These are phyloP conservation scores for Oryza nivara DNA, from an alignment of 176 grass and related monocot species.

Conservation along the genomic window DNA sequence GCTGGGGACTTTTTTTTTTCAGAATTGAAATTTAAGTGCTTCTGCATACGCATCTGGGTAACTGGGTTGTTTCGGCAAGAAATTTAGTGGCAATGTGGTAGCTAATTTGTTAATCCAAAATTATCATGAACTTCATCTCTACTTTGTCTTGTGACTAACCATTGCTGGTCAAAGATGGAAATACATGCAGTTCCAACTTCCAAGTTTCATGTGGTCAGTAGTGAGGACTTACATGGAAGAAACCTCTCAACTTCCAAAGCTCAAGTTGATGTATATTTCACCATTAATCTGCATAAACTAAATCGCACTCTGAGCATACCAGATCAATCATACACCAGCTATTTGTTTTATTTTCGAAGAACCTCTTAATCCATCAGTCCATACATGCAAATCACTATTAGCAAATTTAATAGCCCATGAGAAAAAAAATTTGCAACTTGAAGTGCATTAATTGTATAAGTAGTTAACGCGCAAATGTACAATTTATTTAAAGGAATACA, in stretches of 20 bases:
- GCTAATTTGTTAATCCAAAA: not conserved
- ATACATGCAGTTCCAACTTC: not conserved
- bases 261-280: constrained; percentile 9
- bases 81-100: not conserved
- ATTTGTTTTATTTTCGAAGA: not conserved
- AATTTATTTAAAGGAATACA: constrained; percentile 10
- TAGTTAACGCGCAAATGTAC: constrained; percentile 21
- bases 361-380: constrained; percentile 20
- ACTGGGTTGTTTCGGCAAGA: not conserved
- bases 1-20: not conserved
- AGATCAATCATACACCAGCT: not conserved
- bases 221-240: not conserved
- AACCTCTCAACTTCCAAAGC: not conserved
- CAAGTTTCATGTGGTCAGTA: not conserved
- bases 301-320: not conserved
- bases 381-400: constrained; percentile 14
- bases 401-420: not conserved
- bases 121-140: not conserved
- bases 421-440: constrained; percentile 27
- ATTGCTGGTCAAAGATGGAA: not conserved
- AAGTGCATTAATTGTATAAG: not conserved
- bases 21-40: not conserved
- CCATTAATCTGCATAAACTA: not conserved
- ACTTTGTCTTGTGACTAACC: not conserved
- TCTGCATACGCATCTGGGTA: not conserved